phyloP scores from a whole-genome alignment of 2,329 filamentous ascomycete genomes.

The Sclerotinia sclerotiorum region DNA sequence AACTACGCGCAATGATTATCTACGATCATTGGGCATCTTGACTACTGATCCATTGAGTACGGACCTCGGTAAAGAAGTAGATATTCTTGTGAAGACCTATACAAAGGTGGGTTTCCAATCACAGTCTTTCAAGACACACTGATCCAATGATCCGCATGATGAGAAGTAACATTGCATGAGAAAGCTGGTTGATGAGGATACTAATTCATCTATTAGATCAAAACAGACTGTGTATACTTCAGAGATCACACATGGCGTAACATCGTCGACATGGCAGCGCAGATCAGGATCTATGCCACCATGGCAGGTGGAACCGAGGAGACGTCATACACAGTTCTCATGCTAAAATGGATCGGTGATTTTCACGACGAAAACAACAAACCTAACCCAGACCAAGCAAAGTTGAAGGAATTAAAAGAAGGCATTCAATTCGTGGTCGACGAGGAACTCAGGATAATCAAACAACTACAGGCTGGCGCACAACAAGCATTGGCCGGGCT shows the following conservation, averaged over 20 bases:
- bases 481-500: background rate
- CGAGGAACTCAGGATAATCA: conserved; percentile 11
- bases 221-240: conserved; percentile 5
- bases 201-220: background rate
- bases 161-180: background rate
- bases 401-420: background rate
- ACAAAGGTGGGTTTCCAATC: background rate
- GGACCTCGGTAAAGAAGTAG: background rate
- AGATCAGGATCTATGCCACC: conserved; percentile 12
- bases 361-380: conserved; percentile 3
- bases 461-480: background rate
- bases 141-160: background rate
- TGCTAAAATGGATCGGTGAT: conserved; percentile 9
- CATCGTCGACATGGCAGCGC: conserved; percentile 2
- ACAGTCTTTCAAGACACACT: background rate
- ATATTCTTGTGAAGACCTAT: background rate
- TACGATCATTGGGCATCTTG: conserved; percentile 6
- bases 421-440: background rate
- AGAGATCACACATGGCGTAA: conserved; percentile 7
- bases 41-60: background rate
- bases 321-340: conserved; percentile 7
- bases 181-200: background rate
- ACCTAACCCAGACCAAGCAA: background rate
- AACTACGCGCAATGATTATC: conserved; percentile 2
- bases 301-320: conserved; percentile 10